These are phyloP conservation scores for Didymella lethalis DNA, from an alignment of 2,329 filamentous ascomycete genomes.

Conservation along the genomic window DNA sequence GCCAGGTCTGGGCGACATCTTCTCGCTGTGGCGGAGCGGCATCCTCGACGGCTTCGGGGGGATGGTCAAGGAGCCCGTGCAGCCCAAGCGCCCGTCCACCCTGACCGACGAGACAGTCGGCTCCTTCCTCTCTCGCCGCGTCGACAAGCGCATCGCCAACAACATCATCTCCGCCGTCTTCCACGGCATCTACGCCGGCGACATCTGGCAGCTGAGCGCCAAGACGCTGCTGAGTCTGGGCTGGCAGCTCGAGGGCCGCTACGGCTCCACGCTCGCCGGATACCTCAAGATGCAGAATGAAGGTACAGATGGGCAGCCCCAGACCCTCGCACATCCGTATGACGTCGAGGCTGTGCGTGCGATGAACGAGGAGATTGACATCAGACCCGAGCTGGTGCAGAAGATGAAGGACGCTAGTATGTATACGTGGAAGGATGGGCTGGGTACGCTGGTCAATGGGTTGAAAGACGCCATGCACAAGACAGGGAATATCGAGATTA, in stretches of 20 bases:
- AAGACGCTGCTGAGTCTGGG: conserved; percentile 65
- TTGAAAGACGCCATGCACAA: conserved; percentile 49
- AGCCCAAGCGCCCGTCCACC: conserved; percentile 42
- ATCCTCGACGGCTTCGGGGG: conserved; percentile 60
- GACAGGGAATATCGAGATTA: conserved; percentile 52
- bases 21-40: conserved; percentile 59
- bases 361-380: conserved; percentile 47
- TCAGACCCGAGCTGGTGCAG: conserved; percentile 44
- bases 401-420: conserved; percentile 49
- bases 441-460: conserved; percentile 51
- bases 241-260: conserved; percentile 59
- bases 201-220: conserved; percentile 81
- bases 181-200: conserved; percentile 93
- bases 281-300: conserved; percentile 32
- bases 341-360: conserved; percentile 32
- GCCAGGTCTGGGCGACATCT: conserved; percentile 40
- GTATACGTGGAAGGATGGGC: conserved; percentile 56
- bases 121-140: conserved; percentile 66
- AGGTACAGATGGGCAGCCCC: neutral
- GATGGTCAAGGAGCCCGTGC: conserved; percentile 49
- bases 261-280: conserved; percentile 44
- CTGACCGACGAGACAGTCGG: conserved; percentile 75
- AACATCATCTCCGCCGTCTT: conserved; percentile 77
- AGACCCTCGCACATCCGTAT: conserved; percentile 32
- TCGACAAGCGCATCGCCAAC: conserved; percentile 66